Percentiles rank a stretch among this genome's conserved stretches.
phyloP scores from a whole-genome alignment of 768 basidiomycete genomes.

The Dioszegia hungarica region DNA sequence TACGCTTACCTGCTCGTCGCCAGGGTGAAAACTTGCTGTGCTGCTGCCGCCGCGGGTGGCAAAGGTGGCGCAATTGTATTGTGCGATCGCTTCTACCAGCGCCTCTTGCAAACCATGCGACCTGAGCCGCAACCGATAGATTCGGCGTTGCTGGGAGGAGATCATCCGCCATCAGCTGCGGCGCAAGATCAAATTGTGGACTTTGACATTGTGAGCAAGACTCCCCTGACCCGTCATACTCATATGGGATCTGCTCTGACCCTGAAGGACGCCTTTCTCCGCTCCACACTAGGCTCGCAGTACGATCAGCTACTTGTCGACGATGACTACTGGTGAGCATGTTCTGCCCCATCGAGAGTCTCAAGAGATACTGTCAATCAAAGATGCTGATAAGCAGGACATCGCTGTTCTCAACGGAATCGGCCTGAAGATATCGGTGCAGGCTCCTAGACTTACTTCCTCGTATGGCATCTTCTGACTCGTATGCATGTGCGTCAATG shows the following conservation, averaged over 20 bases:
- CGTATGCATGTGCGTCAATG: no score
- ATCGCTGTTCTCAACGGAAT: neutral
- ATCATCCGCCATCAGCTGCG: neutral
- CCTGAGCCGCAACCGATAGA: no score
- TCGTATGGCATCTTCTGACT: no score
- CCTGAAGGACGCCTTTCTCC: neutral
- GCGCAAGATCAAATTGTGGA: neutral
- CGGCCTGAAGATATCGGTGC: no score
- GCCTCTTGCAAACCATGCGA: neutral
- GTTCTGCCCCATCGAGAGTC: no score
- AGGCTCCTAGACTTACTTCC: no score
- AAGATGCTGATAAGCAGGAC: no score
- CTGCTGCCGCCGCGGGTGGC: neutral
- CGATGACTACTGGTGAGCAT: neutral
- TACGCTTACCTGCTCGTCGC: neutral
- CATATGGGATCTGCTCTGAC: no score
- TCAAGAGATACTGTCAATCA: no score
- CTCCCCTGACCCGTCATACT: no score
- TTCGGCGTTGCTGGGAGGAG: no score
- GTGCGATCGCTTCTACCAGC: neutral
- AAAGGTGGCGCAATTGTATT: neutral
- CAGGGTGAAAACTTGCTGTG: neutral
- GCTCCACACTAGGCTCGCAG: neutral
- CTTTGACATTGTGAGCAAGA: neutral
- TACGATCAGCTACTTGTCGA: neutral